These are phyloP conservation scores for Lactuca saligna DNA, from an alignment of 129 eudicot species.

Conservation along the genomic window DNA sequence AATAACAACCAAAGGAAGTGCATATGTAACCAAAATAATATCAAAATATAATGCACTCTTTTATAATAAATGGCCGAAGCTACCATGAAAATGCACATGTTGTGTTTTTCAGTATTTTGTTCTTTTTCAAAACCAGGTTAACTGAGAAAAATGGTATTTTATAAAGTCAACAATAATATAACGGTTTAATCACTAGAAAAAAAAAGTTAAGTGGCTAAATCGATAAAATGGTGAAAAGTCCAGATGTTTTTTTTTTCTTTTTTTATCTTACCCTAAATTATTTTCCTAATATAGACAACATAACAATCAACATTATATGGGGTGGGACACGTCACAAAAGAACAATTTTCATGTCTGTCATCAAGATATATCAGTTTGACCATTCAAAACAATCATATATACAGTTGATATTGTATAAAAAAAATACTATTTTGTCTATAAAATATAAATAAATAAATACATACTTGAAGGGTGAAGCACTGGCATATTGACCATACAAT, in stretches of 20 bases:
- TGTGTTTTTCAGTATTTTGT: too few species aligned
- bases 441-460: slow-evolving; percentile 6
- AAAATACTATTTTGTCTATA: background rate
- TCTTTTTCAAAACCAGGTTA: too few species aligned
- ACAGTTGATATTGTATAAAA: background rate
- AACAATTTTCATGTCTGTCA: slow-evolving; percentile 16
- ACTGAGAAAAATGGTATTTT: background rate
- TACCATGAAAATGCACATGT: slow-evolving; percentile 1
- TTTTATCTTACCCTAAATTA: background rate
- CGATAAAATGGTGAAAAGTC: background rate
- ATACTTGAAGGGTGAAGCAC: slow-evolving; percentile 29
- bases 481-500: too few species aligned
- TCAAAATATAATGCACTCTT: slow-evolving; percentile 14
- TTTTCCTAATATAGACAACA: slow-evolving; percentile 21
- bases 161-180: too few species aligned
- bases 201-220: background rate
- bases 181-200: background rate
- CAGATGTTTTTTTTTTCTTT: too few species aligned
- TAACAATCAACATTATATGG: slow-evolving; percentile 26
- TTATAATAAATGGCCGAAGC: slow-evolving; percentile 13
- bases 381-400: slow-evolving; percentile 20
- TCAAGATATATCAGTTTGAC: slow-evolving; percentile 28
- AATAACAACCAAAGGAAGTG: slow-evolving; percentile 26
- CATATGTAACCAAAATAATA: slow-evolving; percentile 11
- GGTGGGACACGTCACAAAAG: slow-evolving; percentile 19